Evolutionary conservation across 768 basidiomycete species (phyloP), one percentile per base, ranked within the genome.

Genomic region (Boletellus sp.): DNA sequence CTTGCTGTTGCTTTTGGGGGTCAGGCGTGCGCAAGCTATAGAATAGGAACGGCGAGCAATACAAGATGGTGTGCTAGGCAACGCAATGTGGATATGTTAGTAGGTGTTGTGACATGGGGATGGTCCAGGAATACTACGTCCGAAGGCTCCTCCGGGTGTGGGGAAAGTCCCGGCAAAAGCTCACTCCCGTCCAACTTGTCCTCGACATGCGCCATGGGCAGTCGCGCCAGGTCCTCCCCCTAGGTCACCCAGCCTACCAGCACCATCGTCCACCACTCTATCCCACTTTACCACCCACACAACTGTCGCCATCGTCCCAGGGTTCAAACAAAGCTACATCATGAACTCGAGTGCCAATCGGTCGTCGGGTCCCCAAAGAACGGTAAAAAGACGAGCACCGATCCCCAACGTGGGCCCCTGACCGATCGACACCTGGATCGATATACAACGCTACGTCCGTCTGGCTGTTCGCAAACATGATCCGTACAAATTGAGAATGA

Each of bases 341-440:
- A 90, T 86, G 57, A 97, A 83, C 26, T 87, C 82, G 32, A 98
- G 71, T 0, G 92, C 90, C 16, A 93, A 74, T 3, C 95, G 77
- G 63, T 96, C 94, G 65, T 98, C 95, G 0, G 92, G 87, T 0
- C 95, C 95, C 95, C 95, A 64, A 92, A 89, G 78, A 97, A 97
- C 0, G 92, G 89, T 12, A 96, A 60, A 69, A 92, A 88, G 13
- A 97, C 57, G 61, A 91, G 88, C 60, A 83, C 77, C 9, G 59
- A 66, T 35, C 69, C 70, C 66, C 65, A 23, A 49, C 2, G 19
- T 42, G 57, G 37, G 55, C 51, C 0, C 60, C 56, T 28, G 61
- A 45, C 9, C 56, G 58, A 45, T 73, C 70, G 33, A 11, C 28
- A 7, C 76, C 77, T 40, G 80, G 77, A 60, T 96, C 92, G 41